Conservation (phyloP, 495 filamentous ascomycete genomes). For the Amniculicola lignicola region DNA sequence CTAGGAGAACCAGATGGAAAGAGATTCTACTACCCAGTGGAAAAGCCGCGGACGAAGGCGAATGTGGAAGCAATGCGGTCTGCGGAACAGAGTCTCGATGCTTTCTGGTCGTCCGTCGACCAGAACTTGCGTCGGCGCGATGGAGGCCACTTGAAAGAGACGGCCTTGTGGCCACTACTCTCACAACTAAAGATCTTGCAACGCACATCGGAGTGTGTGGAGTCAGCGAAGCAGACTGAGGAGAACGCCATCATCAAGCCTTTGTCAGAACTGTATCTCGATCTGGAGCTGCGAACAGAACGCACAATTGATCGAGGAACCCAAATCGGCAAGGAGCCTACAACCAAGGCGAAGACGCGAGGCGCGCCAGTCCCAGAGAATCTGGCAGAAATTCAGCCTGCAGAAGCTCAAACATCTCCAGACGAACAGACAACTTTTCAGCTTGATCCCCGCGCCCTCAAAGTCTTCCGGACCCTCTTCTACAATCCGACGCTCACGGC, state of each 20-base stretch:
- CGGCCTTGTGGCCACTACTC: slow-evolving; percentile 28
- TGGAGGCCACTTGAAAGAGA: background rate
- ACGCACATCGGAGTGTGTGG: slow-evolving; percentile 52
- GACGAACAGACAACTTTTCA: slow-evolving; percentile 29
- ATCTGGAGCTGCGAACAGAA: slow-evolving; percentile 30
- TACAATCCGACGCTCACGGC: slow-evolving; percentile 35
- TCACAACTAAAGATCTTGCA: slow-evolving; percentile 39
- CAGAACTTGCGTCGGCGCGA: slow-evolving; percentile 4
- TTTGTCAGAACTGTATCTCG: slow-evolving; percentile 32
- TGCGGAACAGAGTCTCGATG: slow-evolving; percentile 51
- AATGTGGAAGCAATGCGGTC: slow-evolving; percentile 45
- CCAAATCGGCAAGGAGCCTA: background rate
- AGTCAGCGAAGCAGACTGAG: slow-evolving; percentile 29
- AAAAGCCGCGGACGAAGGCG: slow-evolving; percentile 48
- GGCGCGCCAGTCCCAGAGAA: slow-evolving; percentile 28
- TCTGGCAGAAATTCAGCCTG: background rate
- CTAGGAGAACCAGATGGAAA: slow-evolving; percentile 35
- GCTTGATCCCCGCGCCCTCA: slow-evolving; percentile 47
- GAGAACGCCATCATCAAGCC: background rate
- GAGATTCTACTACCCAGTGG: slow-evolving; percentile 50
- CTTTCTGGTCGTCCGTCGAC: slow-evolving; percentile 46
- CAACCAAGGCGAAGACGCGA: slow-evolving; percentile 47
- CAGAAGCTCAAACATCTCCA: background rate
- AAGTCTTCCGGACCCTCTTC: slow-evolving; percentile 51
- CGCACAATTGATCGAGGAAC: slow-evolving; percentile 7